These are phyloP conservation scores for Salicornia ramosissima DNA, from an alignment of 148 eudicot species.

Conservation along the genomic window DNA sequence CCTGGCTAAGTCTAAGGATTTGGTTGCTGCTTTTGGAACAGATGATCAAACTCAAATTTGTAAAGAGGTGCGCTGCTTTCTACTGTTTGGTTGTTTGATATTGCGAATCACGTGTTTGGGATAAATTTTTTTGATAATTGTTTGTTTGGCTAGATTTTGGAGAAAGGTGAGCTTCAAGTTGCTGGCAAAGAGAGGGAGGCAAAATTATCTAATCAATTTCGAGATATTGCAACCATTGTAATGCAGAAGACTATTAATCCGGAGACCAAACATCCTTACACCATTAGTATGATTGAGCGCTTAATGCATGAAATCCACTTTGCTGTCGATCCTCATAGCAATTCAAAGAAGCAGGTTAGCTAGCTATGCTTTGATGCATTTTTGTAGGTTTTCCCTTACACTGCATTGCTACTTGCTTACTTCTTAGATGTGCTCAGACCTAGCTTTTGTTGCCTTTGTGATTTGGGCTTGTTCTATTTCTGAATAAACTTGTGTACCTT, in stretches of 20 bases:
- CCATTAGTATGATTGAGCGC: constrained; percentile 97
- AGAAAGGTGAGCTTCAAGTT: constrained; percentile 97
- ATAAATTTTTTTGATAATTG: not conserved
- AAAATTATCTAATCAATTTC: constrained; percentile 86
- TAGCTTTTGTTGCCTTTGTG: not conserved
- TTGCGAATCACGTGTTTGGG: not conserved
- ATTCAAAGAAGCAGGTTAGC: constrained; percentile 89
- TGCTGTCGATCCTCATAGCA: constrained; percentile 90
- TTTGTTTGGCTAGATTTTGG: constrained; percentile 66
- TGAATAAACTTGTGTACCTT: not conserved
- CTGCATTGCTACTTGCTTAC: not conserved
- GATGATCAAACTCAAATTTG: constrained; percentile 90
- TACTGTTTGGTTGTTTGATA: not conserved
- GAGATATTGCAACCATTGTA: constrained; percentile 94
- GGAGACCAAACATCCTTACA: constrained; percentile 85
- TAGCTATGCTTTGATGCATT: not conserved
- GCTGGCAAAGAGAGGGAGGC: constrained; percentile 99
- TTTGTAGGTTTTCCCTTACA: not conserved
- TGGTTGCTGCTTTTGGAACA: constrained; percentile 68
- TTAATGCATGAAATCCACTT: constrained; percentile 96
- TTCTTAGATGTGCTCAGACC: not conserved
- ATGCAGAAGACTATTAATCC: constrained; percentile 93
- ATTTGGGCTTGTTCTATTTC: not conserved
- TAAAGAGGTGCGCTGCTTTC: constrained; percentile 51
- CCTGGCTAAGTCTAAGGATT: constrained; percentile 83